A percentile compares a stretch with the other conserved stretches of the same genome.
Evolutionary conservation across 1,139 yeast species (phyloP).

Genomic region (Saccharomyces hybrid): DNA sequence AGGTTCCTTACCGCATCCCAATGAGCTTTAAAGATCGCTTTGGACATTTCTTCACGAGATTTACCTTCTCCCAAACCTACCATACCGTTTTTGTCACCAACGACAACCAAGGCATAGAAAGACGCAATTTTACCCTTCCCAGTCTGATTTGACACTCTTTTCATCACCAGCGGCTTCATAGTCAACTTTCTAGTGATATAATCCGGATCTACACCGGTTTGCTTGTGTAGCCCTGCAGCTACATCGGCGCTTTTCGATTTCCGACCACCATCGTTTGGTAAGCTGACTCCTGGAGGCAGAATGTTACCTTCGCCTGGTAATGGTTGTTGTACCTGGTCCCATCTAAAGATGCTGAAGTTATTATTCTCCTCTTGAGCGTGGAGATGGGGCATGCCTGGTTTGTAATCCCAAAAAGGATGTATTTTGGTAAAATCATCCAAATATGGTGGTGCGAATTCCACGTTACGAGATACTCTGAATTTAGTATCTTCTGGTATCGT

Average conservation of each 20-base stretch:
- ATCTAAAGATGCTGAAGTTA: constrained; percentile 33
- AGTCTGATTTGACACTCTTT: constrained; percentile 87
- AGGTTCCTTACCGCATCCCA: constrained; percentile 92
- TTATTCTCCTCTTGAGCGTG: constrained; percentile 35
- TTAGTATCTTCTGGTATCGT: constrained; percentile 48
- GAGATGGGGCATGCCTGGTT: constrained; percentile 36
- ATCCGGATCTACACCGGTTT: constrained; percentile 66
- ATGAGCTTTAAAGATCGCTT: constrained; percentile 79
- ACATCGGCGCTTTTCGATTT: constrained; percentile 30
- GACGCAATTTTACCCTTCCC: constrained; percentile 88
- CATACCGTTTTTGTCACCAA: constrained; percentile 91
- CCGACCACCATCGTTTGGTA: constrained; percentile 18
- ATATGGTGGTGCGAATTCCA: constrained; percentile 53
- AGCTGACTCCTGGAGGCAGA: constrained; percentile 36
- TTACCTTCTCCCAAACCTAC: constrained; percentile 95
- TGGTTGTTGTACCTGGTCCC: constrained; percentile 22
- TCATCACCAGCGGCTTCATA: constrained; percentile 62
- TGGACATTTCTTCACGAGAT: constrained; percentile 68
- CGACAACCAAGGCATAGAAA: constrained; percentile 79
- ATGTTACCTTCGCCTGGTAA: constrained; percentile 26
- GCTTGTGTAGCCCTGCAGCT: constrained; percentile 53
- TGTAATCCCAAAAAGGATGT: constrained; percentile 53
- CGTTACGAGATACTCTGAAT: constrained; percentile 25
- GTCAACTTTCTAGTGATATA: constrained; percentile 55
- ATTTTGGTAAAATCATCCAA: constrained; percentile 51